Base-by-base conservation (phyloP, 2,329 filamentous ascomycete genomes). In the Hymenoscyphus linearis region DNA sequence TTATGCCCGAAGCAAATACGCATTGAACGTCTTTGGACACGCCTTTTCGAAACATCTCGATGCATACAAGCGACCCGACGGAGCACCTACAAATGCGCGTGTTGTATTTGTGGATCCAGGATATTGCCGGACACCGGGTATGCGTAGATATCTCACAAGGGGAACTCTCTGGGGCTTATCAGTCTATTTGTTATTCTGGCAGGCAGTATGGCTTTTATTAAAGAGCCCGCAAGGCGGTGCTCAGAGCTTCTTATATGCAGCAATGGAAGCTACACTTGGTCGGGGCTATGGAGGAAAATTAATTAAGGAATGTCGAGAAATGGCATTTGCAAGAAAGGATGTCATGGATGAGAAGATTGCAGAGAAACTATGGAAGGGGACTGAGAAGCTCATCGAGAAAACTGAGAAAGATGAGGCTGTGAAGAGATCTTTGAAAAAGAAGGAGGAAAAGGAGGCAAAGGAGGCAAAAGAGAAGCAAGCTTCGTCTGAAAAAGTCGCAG, bases 31-130 rank as follows among this genome's bases (percentile, higher is more conserved):
- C 16, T 98, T 99, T 72, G 93, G 90, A 0, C 84, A 88, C 55
- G 89, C 93, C 9, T 96, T 93, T 74, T 93, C 98, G 76, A 95
- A 96, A 73, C 93, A 97, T 73, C 80, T 99, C 54, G 87, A 92
- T 67, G 79, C 87, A 2, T 96, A 96, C 75, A 84, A 90, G 70
- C 83, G 95, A 26, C 91, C 93, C 0, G 95, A 99, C 73, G 84
- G 88, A 64, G 79, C 90, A 55, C 91, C 91, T 0, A 88, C 87
- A 78, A 96, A 91, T 67, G 83, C 92, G 3, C 85, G 90, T 36
- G 91, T 97, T 53, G 80, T 96, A 56, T 83, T 96, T 62, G 90
- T 93, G 2, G 93, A 99, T 70, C 95, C 95, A 0, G 93, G 95
- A 22, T 85, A 88, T 66, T 84, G 86, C 26, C 85, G 95, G 58